These are phyloP conservation scores for Trypanosoma rangeli DNA, from an alignment of 208 protist genomes.

Conservation along the genomic window DNA sequence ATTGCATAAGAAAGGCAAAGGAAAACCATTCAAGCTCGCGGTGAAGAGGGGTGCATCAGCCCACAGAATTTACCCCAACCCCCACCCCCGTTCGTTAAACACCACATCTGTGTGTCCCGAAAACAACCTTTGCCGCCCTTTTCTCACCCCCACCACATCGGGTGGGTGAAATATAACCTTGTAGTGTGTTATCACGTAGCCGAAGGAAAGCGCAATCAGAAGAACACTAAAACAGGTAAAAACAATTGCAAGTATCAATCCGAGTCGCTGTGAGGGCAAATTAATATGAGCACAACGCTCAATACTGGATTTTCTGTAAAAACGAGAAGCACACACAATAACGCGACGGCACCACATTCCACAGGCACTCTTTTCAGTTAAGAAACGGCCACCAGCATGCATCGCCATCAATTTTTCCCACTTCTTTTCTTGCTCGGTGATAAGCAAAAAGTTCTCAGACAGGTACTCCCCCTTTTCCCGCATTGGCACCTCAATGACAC, in stretches of 20 bases:
- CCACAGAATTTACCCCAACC: too few relatives aligned
- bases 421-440: conserved; percentile 5
- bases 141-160: background rate
- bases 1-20: background rate
- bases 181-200: conserved; percentile 6
- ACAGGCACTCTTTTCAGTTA: conserved; percentile 15
- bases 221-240: conserved; percentile 21
- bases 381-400: conserved; percentile 26
- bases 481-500: conserved; percentile 6
- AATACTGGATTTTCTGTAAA: conserved; percentile 19
- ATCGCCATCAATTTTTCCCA: conserved; percentile 23
- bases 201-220: conserved; percentile 1
- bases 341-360: conserved; percentile 24
- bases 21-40: too few relatives aligned
- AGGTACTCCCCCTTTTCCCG: conserved; percentile 8
- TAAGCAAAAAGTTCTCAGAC: conserved; percentile 11
- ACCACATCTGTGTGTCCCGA: conserved; percentile 2
- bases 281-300: conserved; percentile 9
- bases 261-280: conserved; percentile 16
- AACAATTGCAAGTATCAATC: conserved; percentile 23
- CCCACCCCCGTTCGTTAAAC: conserved; percentile 4
- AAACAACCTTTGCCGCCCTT: conserved; percentile 8
- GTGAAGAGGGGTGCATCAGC: too few relatives aligned
- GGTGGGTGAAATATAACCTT: conserved; percentile 17
- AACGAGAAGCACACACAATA: conserved; percentile 22